Conservation (phyloP, 1,284 basidiomycete genomes). For the Ceratorhiza oryzae-sativae region DNA sequence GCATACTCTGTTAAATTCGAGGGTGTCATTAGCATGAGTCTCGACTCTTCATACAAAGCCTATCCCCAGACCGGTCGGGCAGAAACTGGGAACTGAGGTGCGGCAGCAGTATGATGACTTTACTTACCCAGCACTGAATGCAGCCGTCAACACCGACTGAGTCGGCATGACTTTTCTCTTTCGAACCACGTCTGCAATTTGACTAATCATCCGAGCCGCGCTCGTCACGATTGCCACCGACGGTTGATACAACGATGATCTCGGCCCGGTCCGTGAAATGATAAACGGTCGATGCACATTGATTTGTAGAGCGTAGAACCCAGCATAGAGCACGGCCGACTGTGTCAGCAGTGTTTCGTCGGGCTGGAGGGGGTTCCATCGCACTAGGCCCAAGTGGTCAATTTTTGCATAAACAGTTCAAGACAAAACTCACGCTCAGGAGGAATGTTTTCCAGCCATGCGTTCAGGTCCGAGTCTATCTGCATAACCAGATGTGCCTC, state of each 20-base stretch:
- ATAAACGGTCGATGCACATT: slow-evolving; percentile 36
- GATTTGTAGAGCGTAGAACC: slow-evolving; percentile 26
- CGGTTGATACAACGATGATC: slow-evolving; percentile 26
- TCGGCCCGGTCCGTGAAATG: slow-evolving; percentile 13
- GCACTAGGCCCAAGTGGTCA: slow-evolving; percentile 2
- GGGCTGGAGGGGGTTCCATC: slow-evolving; percentile 28
- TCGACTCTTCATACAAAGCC: not conserved
- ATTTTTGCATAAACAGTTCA: not conserved
- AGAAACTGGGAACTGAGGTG: not conserved
- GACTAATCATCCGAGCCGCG: slow-evolving; percentile 23
- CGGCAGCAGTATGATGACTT: not conserved
- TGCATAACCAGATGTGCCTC: slow-evolving; percentile 31
- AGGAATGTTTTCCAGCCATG: slow-evolving; percentile 24
- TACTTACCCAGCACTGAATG: slow-evolving; percentile 35
- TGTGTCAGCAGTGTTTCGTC: slow-evolving; percentile 17
- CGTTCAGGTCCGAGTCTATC: slow-evolving; percentile 31
- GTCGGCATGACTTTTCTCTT: slow-evolving; percentile 24
- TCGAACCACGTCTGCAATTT: slow-evolving; percentile 12
- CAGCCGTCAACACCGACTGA: slow-evolving; percentile 12
- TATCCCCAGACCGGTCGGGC: slow-evolving; percentile 2
- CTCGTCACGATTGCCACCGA: slow-evolving; percentile 21
- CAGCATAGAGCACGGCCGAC: slow-evolving; percentile 32
- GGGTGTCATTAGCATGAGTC: slow-evolving; percentile 1
- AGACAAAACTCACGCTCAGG: slow-evolving; percentile 15
- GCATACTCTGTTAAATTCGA: slow-evolving; percentile 21